A percentile compares a stretch with the other conserved stretches of the same genome.
Conservation (phyloP, 202 grass and related monocot species). For the Brachypodium distachyon region DNA sequence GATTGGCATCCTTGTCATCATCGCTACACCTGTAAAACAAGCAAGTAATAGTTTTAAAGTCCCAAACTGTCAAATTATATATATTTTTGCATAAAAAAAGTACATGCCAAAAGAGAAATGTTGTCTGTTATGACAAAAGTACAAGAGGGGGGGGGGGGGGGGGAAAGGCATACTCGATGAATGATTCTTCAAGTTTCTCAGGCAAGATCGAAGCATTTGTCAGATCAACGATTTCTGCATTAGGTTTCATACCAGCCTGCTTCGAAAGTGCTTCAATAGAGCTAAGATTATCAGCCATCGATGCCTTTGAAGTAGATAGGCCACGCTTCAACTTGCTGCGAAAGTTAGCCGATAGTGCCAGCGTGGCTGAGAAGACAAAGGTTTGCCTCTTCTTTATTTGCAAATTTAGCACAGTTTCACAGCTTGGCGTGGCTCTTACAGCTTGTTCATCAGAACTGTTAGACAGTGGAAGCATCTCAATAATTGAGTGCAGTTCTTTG, state of each 20-base stretch:
- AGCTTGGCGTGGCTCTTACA: constrained; percentile 21
- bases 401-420: constrained; percentile 53
- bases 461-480: constrained; percentile 69
- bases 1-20: constrained; percentile 88
- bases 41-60: background rate
- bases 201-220: constrained; percentile 86
- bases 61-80: background rate
- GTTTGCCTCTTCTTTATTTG: constrained; percentile 95
- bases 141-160: background rate
- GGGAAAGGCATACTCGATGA: constrained; percentile 69
- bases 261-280: constrained; percentile 85
- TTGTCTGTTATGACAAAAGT: background rate
- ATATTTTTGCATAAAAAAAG: background rate
- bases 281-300: constrained; percentile 39
- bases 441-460: constrained; percentile 32
- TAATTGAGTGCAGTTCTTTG: constrained; percentile 89
- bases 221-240: constrained; percentile 82
- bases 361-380: constrained; percentile 95
- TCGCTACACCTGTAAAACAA: constrained; percentile 65
- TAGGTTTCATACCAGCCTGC: constrained; percentile 88
- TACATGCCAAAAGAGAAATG: background rate
- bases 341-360: constrained; percentile 89
- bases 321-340: constrained; percentile 90
- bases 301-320: constrained; percentile 44
- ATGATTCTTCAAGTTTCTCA: constrained; percentile 93